Evolutionary conservation across 2,329 filamentous ascomycete species (phyloP).

Genomic region (Tolypocladium pustulatum): DNA sequence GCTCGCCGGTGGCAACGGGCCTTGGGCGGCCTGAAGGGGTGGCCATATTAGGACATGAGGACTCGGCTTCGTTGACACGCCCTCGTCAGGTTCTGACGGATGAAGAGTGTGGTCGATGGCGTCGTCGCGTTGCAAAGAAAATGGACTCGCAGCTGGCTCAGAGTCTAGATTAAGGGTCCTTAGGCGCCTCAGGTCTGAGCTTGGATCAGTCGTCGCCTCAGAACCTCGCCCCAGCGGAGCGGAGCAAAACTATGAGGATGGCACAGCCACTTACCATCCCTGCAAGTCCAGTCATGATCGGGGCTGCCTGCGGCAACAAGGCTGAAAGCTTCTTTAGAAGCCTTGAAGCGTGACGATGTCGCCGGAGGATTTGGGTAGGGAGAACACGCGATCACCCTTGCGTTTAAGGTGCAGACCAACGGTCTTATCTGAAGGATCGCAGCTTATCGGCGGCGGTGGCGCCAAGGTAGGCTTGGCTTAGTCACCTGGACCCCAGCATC

Average conservation of each 20-base stretch:
- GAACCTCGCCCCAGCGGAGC: background rate
- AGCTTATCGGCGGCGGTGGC: background rate
- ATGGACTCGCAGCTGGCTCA: background rate
- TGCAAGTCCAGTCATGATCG: slow-evolving; percentile 6
- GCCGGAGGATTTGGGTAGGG: background rate
- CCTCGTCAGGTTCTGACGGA: background rate
- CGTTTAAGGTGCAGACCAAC: slow-evolving; percentile 5
- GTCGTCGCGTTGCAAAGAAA: background rate
- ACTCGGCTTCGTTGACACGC: background rate
- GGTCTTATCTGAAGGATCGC: background rate
- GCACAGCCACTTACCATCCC: background rate
- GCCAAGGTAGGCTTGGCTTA: background rate
- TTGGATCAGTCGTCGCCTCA: background rate
- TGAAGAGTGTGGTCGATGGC: background rate
- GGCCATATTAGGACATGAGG: slow-evolving; percentile 21
- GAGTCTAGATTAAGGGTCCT: background rate
- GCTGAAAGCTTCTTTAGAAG: background rate
- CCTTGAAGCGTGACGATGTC: background rate
- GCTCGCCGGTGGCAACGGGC: slow-evolving; percentile 6
- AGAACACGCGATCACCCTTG: slow-evolving; percentile 5
- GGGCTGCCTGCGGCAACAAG: background rate
- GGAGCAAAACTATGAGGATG: background rate
- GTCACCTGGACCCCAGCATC: slow-evolving; percentile 1
- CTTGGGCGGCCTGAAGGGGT: slow-evolving; percentile 16
- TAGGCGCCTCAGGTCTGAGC: background rate